These are phyloP conservation scores for Penicillium sp. DNA, from an alignment of 2,329 filamentous ascomycete species.

Conservation along the genomic window DNA sequence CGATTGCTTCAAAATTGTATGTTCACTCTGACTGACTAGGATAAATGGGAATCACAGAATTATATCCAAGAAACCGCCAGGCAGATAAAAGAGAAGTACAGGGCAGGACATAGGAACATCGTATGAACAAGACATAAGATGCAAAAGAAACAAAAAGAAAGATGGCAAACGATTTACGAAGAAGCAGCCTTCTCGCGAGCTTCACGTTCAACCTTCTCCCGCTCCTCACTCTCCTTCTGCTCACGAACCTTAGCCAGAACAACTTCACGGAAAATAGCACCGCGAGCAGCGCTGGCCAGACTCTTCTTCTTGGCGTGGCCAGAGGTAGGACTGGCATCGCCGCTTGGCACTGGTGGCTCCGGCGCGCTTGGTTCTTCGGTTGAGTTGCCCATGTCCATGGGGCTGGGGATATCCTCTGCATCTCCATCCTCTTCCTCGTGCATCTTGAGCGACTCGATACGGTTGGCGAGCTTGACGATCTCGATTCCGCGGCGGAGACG, in stretches of 20 bases:
- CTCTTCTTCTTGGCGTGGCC: constrained; percentile 49
- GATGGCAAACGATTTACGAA: constrained; percentile 12
- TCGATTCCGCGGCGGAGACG: constrained; percentile 92
- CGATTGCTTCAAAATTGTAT: background rate
- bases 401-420: constrained; percentile 65
- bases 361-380: constrained; percentile 41
- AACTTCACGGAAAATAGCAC: constrained; percentile 87
- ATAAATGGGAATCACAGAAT: constrained; percentile 33
- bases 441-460: constrained; percentile 91
- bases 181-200: constrained; percentile 44
- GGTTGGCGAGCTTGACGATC: constrained; percentile 91
- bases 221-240: constrained; percentile 82
- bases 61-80: constrained; percentile 30
- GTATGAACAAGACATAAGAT: constrained; percentile 8
- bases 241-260: constrained; percentile 91
- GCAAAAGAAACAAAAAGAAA: constrained; percentile 3
- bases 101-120: constrained; percentile 11
- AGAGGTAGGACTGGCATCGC: constrained; percentile 20
- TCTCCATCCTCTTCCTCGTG: constrained; percentile 85
- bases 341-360: constrained; percentile 19
- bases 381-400: constrained; percentile 58
- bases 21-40: constrained; percentile 18
- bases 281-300: constrained; percentile 60
- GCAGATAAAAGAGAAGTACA: constrained; percentile 12
- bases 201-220: constrained; percentile 64